Conservation (phyloP, 2,329 filamentous ascomycete species). For the Claviceps sp. region DNA sequence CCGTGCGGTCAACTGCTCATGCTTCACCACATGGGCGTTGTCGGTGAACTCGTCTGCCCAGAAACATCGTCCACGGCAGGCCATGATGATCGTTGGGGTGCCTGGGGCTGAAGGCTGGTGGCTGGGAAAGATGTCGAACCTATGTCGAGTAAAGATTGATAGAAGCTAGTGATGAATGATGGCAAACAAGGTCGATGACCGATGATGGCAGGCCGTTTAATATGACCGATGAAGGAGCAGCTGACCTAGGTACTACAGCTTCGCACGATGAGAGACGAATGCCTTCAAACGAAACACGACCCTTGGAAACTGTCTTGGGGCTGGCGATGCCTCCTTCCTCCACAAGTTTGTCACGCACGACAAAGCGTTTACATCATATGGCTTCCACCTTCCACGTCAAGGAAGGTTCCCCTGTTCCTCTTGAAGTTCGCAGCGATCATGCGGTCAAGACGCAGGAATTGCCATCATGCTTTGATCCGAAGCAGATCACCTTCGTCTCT, state of each 20-base stretch:
- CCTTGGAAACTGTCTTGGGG: neutral
- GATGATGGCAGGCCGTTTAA: neutral
- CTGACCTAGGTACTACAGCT: neutral
- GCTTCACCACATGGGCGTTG: conserved; percentile 8
- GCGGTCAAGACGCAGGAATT: too few relatives aligned
- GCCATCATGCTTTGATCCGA: too few relatives aligned
- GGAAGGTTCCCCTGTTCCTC: too few relatives aligned
- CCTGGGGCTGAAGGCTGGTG: neutral
- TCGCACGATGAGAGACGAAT: neutral
- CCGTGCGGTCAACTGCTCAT: conserved; percentile 7
- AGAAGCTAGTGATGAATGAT: neutral
- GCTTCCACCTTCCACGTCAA: too few relatives aligned
- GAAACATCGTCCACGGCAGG: conserved; percentile 16
- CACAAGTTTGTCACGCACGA: too few relatives aligned
- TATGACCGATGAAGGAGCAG: neutral
- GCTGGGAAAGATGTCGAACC: neutral
- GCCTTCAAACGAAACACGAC: too few relatives aligned
- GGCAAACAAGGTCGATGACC: neutral
- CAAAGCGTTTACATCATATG: too few relatives aligned
- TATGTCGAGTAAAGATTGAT: neutral
- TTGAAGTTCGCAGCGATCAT: too few relatives aligned
- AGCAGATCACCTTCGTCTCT: too few relatives aligned
- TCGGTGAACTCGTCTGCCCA: neutral
- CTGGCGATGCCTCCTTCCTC: too few relatives aligned
- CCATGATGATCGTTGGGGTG: conserved; percentile 5